Conservation (phyloP, 208 protist genomes). For the Acanthamoeba royreba region DNA sequence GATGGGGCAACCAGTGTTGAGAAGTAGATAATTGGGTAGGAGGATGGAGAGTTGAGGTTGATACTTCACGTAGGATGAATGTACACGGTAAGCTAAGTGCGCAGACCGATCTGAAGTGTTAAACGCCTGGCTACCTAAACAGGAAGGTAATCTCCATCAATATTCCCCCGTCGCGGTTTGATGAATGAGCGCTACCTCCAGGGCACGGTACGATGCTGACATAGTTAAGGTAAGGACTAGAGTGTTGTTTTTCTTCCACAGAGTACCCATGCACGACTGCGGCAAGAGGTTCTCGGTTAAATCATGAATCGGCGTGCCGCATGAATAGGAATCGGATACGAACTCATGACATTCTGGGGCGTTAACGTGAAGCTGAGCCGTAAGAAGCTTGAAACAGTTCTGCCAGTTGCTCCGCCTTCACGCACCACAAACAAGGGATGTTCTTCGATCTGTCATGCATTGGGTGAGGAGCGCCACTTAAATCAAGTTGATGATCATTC, state of each 20-base stretch:
- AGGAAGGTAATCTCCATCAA: not conserved
- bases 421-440: not conserved
- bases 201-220: not conserved
- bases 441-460: not conserved
- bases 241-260: not conserved
- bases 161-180: no score
- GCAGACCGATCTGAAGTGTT: not conserved
- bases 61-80: not conserved
- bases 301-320: not conserved
- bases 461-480: not conserved
- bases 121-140: not conserved
- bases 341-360: not conserved
- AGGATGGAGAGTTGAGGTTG: not conserved
- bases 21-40: not conserved
- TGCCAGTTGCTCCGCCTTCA: not conserved
- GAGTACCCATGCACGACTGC: not conserved
- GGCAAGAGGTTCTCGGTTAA: not conserved
- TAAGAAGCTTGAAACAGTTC: not conserved
- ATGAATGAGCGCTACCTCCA: not conserved
- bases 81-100: not conserved
- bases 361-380: not conserved
- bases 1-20: not conserved
- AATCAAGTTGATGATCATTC: no score
- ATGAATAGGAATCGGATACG: not conserved
- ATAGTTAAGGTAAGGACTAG: not conserved